These are phyloP conservation scores for Bodo saltans DNA, from an alignment of 78 protist species.

Conservation along the genomic window DNA sequence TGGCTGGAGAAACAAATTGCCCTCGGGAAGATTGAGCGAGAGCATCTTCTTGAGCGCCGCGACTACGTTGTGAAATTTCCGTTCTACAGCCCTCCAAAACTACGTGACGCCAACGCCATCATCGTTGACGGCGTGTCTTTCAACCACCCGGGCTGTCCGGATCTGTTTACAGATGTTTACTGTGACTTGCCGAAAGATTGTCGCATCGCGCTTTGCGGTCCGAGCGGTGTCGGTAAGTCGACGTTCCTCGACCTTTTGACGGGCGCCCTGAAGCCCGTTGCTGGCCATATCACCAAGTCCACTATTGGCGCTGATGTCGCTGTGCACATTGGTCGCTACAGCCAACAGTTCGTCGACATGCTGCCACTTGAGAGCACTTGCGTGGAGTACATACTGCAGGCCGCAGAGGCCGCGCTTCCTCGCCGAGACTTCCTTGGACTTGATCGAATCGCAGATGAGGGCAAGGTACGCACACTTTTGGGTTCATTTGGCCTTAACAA, in stretches of 20 bases:
- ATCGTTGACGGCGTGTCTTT: too few relatives aligned
- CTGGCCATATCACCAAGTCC: too few relatives aligned
- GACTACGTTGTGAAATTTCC: too few relatives aligned
- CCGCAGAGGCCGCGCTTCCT: too few relatives aligned
- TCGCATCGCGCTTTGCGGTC: slow-evolving; percentile 64
- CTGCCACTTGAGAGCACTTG: slow-evolving; percentile 66
- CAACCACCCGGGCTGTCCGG: slow-evolving; percentile 57
- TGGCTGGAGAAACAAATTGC: too few relatives aligned
- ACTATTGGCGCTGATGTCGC: slow-evolving; percentile 54
- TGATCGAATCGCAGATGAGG: slow-evolving; percentile 31
- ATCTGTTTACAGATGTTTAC: slow-evolving; percentile 65
- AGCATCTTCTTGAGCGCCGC: too few relatives aligned
- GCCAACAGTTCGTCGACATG: slow-evolving; percentile 82
- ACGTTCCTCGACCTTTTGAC: slow-evolving; percentile 41
- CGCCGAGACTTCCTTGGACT: too few relatives aligned
- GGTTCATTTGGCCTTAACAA: slow-evolving; percentile 74
- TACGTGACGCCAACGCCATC: too few relatives aligned
- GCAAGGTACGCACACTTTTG: slow-evolving; percentile 53
- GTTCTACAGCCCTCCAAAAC: too few relatives aligned
- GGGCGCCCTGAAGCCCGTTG: slow-evolving; percentile 28
- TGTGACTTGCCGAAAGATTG: slow-evolving; percentile 67
- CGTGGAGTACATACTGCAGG: slow-evolving; percentile 73
- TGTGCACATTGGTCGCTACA: slow-evolving; percentile 64
- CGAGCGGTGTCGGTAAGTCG: slow-evolving; percentile 37
- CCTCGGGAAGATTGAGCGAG: too few relatives aligned